Conservation (phyloP, 1,139 yeast species). For the Kluyveromyces sp. region DNA sequence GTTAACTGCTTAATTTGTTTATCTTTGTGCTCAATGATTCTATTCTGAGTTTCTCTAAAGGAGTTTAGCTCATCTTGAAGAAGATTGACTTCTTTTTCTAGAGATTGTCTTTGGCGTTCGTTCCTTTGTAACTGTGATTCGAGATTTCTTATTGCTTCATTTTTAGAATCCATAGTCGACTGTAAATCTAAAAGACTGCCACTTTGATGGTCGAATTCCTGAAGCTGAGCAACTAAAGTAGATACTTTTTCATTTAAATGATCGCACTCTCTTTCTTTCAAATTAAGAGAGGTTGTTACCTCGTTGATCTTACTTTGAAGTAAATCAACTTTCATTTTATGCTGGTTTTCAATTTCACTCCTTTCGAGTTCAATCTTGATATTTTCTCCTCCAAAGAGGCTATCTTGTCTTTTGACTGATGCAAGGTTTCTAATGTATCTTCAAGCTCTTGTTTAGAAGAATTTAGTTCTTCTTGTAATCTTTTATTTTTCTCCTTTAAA, state of each 20-base stretch:
- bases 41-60: slow-evolving; percentile 8
- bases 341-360: slow-evolving; percentile 20
- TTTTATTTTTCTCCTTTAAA: slow-evolving; percentile 4
- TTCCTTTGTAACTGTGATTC: slow-evolving; percentile 7
- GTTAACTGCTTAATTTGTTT: slow-evolving; percentile 2
- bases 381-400: slow-evolving; percentile 4
- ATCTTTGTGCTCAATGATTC: slow-evolving; percentile 2
- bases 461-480: slow-evolving; percentile 5
- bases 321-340: slow-evolving; percentile 22
- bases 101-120: slow-evolving; percentile 6
- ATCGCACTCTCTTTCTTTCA: slow-evolving; percentile 16
- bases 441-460: slow-evolving; percentile 7
- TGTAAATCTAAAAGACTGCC: slow-evolving; percentile 14
- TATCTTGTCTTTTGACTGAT: slow-evolving; percentile 4
- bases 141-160: slow-evolving; percentile 9
- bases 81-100: slow-evolving; percentile 9
- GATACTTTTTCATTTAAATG: slow-evolving; percentile 15
- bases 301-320: slow-evolving; percentile 19
- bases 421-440: slow-evolving; percentile 12
- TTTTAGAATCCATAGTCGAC: slow-evolving; percentile 10
- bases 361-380: slow-evolving; percentile 1
- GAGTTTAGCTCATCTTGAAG: slow-evolving; percentile 5
- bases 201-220: slow-evolving; percentile 17
- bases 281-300: slow-evolving; percentile 17
- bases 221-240: slow-evolving; percentile 12